Base-by-base conservation (phyloP, 371 early-diverging fungal genomes). In the Ecytonucleospora hepatopenaei region DNA sequence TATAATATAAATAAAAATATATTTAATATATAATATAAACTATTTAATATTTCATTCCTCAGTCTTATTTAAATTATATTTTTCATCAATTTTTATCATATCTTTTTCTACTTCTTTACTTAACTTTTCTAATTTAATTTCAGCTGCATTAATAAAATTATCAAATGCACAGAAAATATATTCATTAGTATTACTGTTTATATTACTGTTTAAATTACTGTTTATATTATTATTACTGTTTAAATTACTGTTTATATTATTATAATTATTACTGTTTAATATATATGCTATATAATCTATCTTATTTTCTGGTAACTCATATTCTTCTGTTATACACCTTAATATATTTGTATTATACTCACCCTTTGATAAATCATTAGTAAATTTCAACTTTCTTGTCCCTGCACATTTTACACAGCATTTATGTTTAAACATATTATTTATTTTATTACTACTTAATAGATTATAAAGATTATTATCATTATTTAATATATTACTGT, bases 371-470 rank as follows among this genome's bases (percentile, higher is more conserved):
- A 21, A 15, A 5, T 51, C 53, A 5, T 4, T 12, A 24, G 4
- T 8, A 26, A 21, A 51, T 4, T 51, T 51, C 23, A 8, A 4
- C 26, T 24, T 51, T 51, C 53, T 51, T 19, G 4, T 51, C 26
- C 4, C 19, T 51, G 21, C 8, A 19, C 21, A 8, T 4, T 19
- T 8, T 8, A 4, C 26, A 28, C 27, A 24, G 27, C 26, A 27
- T 64, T 64, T 24, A 65, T 26, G 65, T 32, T 32, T 23, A 27
- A 60, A 28, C 5, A 55, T 8, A n/a, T n/a, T n/a, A n/a, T n/a
- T n/a, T n/a, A n/a, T n/a, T n/a, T n/a, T n/a, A n/a, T n/a, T n/a
- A n/a, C n/a, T n/a, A n/a, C n/a, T n/a, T n/a, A n/a, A n/a, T n/a
- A n/a, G n/a, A n/a, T n/a, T n/a, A n/a, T n/a, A n/a, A n/a, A n/a